Base-by-base conservation (phyloP, 2,329 filamentous ascomycete genomes). In the Keithomyces neogunnii region DNA sequence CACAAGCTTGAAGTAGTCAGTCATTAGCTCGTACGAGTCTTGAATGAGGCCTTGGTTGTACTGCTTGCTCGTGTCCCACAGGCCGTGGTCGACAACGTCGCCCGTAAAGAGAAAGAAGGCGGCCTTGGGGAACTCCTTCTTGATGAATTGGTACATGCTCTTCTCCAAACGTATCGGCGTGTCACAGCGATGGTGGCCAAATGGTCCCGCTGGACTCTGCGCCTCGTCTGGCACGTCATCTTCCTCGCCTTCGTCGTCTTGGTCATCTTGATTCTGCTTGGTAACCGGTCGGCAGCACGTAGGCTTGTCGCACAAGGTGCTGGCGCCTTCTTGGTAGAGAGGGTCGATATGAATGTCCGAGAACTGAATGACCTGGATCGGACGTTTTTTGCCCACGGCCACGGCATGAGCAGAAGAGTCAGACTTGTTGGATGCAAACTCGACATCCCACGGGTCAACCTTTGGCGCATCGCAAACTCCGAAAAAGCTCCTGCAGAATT, bases 291-390 rank as follows among this genome's bases (percentile, higher is more conserved):
- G 72, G 62, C 80, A 83, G 63, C 80, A 83, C 50, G 81, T 78
- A 2, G 76, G 76, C 60, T 80, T 79, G 30, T 72, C 70, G 63
- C 80, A 83, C 54, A 79, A 69, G 29, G 73, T 70, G 57, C 71
- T 79, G 9, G 75, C 68, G 0, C 79, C 80, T 3, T 70, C 65
- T 30, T 70, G 71, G 60, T 82, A 83, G 9, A 71, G 66, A 3
- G 72, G 73, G 56, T 83, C 79, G 48, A 82, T 66, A 52, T 82
- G 80, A 33, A 80, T 76, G 56, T 83, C 80, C 11, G 75, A 80
- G 61, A 77, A 77, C 58, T 83, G 80, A 28, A 81, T 75, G 5
- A 82, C 68, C 54, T 75, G 72, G 55, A 81, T 60, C 8, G 77
- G 73, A 3, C 66, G 57, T 59, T 71, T 62, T 3, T 71, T 69